These are phyloP conservation scores for Eucalyptus pumila DNA, from an alignment of 345 rosid species.

Conservation along the genomic window DNA sequence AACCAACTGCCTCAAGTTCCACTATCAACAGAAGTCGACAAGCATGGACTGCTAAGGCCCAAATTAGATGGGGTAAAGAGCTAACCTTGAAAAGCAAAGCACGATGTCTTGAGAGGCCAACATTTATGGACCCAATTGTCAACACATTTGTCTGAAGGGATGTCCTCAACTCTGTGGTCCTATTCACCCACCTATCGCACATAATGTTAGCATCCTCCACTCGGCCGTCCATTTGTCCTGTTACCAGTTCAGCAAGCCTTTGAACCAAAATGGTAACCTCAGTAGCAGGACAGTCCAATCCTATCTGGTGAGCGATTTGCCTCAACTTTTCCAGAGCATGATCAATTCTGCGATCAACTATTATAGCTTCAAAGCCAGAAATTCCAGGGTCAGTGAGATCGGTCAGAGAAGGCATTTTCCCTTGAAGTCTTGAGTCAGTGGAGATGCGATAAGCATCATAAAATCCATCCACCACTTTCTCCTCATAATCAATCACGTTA, in stretches of 20 bases:
- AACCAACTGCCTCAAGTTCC: not conserved
- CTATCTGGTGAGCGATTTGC: conserved; percentile 71
- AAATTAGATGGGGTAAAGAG: not conserved
- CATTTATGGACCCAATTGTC: conserved; percentile 80
- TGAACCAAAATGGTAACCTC: conserved; percentile 57
- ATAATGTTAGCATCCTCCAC: conserved; percentile 81
- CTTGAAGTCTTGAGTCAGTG: conserved; percentile 38
- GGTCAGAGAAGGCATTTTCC: not conserved
- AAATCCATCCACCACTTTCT: conserved; percentile 83
- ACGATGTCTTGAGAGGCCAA: conserved; percentile 90
- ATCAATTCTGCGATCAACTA: conserved; percentile 65
- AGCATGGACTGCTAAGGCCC: not conserved
- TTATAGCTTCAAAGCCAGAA: conserved; percentile 71
- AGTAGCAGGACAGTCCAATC: conserved; percentile 53
- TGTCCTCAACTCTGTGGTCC: conserved; percentile 63
- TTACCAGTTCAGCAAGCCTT: conserved; percentile 81
- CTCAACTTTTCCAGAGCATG: conserved; percentile 62
- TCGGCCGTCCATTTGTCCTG: conserved; percentile 89
- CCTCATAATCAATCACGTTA: conserved; percentile 82
- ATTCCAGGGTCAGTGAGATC: conserved; percentile 27
- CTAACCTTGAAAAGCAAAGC: conserved; percentile 97
- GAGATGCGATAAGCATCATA: conserved; percentile 72
- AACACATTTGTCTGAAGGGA: conserved; percentile 62
- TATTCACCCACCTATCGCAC: conserved; percentile 79
- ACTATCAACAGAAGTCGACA: not conserved